A percentile compares a stretch with the other conserved stretches of the same genome.
These are phyloP conservation scores for Nicotiana attenuata DNA, from an alignment of 257 asterid genomes.

Conservation along the genomic window DNA sequence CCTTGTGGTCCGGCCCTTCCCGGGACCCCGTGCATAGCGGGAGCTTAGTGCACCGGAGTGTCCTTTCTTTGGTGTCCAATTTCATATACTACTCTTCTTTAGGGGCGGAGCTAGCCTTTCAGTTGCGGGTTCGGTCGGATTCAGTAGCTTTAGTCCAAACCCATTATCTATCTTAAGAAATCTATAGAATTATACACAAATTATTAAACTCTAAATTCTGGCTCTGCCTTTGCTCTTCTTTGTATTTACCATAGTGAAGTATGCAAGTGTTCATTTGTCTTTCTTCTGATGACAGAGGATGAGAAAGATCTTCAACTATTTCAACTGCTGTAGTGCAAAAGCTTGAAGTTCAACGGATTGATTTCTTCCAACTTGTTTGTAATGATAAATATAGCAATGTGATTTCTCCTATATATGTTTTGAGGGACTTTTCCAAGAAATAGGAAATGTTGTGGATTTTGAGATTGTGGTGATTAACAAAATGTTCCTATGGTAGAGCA, in stretches of 20 bases:
- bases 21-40: too few species aligned
- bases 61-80: too few species aligned
- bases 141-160: too few species aligned
- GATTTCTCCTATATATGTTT: neutral
- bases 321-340: constrained; percentile 68
- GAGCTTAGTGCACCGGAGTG: too few species aligned
- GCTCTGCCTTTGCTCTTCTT: neutral
- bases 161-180: too few species aligned
- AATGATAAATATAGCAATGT: neutral
- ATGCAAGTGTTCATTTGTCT: neutral
- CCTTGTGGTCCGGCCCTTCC: too few species aligned
- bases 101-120: too few species aligned
- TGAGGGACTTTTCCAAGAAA: neutral
- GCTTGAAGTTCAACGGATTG: constrained; percentile 32
- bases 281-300: constrained; percentile 44
- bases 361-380: neutral
- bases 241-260: neutral
- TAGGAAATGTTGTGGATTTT: neutral
- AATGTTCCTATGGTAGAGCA: neutral
- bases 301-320: constrained; percentile 75
- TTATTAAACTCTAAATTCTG: too few species aligned
- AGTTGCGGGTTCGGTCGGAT: too few species aligned
- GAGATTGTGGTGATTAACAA: neutral
- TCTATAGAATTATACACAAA: too few species aligned
- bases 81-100: too few species aligned